A percentile compares a stretch with the other conserved stretches of the same genome.
Conservation (phyloP, 2,329 filamentous ascomycete species). For the Cladophialophora yegresii region DNA sequence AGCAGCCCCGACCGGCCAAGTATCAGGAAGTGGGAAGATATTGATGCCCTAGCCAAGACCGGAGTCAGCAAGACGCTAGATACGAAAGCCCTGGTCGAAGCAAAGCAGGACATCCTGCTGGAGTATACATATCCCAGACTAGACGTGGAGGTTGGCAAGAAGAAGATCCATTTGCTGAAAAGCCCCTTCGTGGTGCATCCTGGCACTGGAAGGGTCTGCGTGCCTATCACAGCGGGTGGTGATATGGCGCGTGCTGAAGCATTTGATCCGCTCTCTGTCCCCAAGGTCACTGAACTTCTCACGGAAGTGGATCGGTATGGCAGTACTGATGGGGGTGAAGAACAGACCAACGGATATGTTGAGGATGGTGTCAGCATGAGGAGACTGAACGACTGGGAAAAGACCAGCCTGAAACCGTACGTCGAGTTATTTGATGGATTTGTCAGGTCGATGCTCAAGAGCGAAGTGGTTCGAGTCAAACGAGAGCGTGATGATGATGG, state of each 20-base stretch:
- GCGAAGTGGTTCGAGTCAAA: conserved; percentile 59
- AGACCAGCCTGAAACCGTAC: conserved; percentile 91
- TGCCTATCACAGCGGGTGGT: conserved; percentile 74
- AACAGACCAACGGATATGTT: conserved; percentile 39
- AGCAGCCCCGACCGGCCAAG: conserved; percentile 76
- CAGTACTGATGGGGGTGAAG: conserved; percentile 49
- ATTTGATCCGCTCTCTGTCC: conserved; percentile 86
- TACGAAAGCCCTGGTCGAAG: conserved; percentile 71
- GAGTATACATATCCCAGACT: conserved; percentile 98
- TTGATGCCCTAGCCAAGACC: conserved; percentile 78
- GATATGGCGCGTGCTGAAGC: conserved; percentile 61
- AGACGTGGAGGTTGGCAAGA: conserved; percentile 96
- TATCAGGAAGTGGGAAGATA: conserved; percentile 87
- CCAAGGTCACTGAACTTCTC: conserved; percentile 80
- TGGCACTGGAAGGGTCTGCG: conserved; percentile 89
- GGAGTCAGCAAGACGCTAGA: conserved; percentile 74
- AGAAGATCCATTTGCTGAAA: conserved; percentile 96
- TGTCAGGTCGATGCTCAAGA: conserved; percentile 75
- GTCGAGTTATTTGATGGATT: conserved; percentile 86
- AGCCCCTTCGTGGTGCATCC: conserved; percentile 96
- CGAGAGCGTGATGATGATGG: conserved; percentile 55
- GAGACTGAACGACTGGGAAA: conserved; percentile 84
- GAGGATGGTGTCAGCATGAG: conserved; percentile 41
- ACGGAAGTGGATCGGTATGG: conserved; percentile 83
- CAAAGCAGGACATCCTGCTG: conserved; percentile 92